Percentiles rank a stretch among this genome's conserved stretches.
Evolutionary conservation across 2,329 filamentous ascomycete species (phyloP).

Genomic region (Fusarium globosum): DNA sequence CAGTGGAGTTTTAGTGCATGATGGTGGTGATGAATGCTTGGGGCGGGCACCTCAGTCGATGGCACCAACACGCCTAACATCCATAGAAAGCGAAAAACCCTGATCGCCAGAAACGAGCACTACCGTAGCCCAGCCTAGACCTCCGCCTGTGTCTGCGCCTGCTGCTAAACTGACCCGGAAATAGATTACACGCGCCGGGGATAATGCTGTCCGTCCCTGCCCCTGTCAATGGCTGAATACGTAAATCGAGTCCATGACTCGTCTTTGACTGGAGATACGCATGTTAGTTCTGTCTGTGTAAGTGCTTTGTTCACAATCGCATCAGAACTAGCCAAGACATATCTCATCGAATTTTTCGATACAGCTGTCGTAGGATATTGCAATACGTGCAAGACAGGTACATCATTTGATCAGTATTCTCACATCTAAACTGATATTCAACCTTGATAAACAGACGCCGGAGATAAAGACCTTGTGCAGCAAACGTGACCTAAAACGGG

Average conservation of each 20-base stretch:
- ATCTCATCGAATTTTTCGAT: background rate
- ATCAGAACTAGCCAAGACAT: conserved; percentile 6
- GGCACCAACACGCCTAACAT: conserved; percentile 16
- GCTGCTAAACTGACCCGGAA: conserved; percentile 17
- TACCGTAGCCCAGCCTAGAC: conserved; percentile 8
- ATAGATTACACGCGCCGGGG: conserved; percentile 30
- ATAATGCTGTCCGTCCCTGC: conserved; percentile 18
- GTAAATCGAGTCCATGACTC: conserved; percentile 22
- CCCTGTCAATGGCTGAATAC: conserved; percentile 7
- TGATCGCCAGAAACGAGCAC: conserved; percentile 33
- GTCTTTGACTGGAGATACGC: background rate
- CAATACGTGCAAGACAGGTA: background rate
- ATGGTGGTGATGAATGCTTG: background rate
- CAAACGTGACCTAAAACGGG: conserved; percentile 29
- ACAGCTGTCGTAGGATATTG: background rate
- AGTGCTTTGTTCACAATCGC: conserved; percentile 11
- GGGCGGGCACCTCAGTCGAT: conserved; percentile 10
- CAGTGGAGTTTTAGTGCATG: conserved; percentile 13
- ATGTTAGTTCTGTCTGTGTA: background rate
- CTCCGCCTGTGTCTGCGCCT: background rate
- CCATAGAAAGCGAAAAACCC: conserved; percentile 16
- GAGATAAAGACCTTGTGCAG: conserved; percentile 32
- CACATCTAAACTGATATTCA: background rate
- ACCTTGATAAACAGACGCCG: conserved; percentile 13
- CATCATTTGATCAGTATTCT: background rate